Conservation (phyloP, 805 yeast genomes). For the Ascoidea tarda region DNA sequence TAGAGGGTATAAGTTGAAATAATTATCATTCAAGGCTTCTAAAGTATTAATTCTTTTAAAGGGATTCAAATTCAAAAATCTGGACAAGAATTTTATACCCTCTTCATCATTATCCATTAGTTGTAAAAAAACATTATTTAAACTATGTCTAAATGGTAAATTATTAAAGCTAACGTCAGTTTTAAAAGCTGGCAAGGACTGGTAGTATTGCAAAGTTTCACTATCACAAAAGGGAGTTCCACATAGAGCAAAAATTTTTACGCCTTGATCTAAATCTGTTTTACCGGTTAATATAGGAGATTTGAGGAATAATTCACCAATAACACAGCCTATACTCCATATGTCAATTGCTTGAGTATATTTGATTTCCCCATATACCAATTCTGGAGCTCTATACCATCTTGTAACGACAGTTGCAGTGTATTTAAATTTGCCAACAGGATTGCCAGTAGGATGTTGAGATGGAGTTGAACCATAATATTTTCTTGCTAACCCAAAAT, state of each 20-base stretch:
- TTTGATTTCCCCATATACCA: constrained; percentile 68
- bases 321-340: constrained; percentile 96
- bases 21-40: constrained; percentile 59
- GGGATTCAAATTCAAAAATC: constrained; percentile 61
- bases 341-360: constrained; percentile 93
- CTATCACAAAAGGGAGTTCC: constrained; percentile 50
- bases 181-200: constrained; percentile 46
- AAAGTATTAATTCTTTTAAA: constrained; percentile 59
- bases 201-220: constrained; percentile 12
- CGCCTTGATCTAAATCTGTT: constrained; percentile 81
- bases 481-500: constrained; percentile 83
- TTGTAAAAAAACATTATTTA: constrained; percentile 33
- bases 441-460: constrained; percentile 15
- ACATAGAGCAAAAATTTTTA: constrained; percentile 60
- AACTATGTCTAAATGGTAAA: constrained; percentile 21
- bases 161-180: constrained; percentile 25
- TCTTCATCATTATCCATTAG: constrained; percentile 22
- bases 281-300: constrained; percentile 78
- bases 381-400: constrained; percentile 96
- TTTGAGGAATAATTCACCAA: constrained; percentile 76
- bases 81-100: constrained; percentile 43
- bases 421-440: constrained; percentile 19
- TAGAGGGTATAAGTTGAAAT: constrained; percentile 52
- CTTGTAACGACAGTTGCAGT: constrained; percentile 82
- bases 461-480: constrained; percentile 52